A percentile compares a stretch with the other conserved stretches of the same genome.
These are phyloP conservation scores for Diaporthe sp. DNA, from an alignment of 2,329 filamentous ascomycete species.

Conservation along the genomic window DNA sequence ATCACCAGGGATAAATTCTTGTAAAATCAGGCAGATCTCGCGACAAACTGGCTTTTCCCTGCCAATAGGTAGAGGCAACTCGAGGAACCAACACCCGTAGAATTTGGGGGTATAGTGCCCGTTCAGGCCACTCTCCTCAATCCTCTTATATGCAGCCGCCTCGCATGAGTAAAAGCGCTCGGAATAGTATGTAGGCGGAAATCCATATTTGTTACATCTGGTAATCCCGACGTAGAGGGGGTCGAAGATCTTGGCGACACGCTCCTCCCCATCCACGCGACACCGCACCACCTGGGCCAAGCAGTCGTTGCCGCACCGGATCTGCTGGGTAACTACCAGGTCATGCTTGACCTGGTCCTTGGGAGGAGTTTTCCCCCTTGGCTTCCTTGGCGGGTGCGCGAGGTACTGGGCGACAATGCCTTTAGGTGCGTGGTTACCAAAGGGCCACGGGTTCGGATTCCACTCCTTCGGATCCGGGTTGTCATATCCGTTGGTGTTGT, in stretches of 20 bases:
- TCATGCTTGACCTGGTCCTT: background rate
- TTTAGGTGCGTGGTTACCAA: background rate
- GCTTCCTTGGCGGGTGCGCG: background rate
- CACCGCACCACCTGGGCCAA: constrained; percentile 10
- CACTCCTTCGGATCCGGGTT: background rate
- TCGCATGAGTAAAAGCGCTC: constrained; percentile 17
- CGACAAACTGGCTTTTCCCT: background rate
- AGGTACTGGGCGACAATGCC: constrained; percentile 14
- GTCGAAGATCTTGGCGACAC: constrained; percentile 25
- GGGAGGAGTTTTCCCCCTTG: constrained; percentile 12
- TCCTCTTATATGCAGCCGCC: constrained; percentile 21
- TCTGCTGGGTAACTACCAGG: constrained; percentile 6
- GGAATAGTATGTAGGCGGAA: constrained; percentile 20
- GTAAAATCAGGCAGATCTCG: constrained; percentile 7
- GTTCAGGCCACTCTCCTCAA: background rate
- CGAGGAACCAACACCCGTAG: background rate
- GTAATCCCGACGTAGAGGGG: background rate
- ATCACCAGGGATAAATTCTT: constrained; percentile 9
- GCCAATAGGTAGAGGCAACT: background rate
- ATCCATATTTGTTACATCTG: background rate
- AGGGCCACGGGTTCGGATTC: constrained; percentile 15
- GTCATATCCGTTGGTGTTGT: background rate
- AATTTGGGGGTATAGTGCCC: background rate
- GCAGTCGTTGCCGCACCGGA: constrained; percentile 3
- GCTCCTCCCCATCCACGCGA: background rate